phyloP scores from a whole-genome alignment of 768 basidiomycete genomes.

The Neoboletus magnificus region DNA sequence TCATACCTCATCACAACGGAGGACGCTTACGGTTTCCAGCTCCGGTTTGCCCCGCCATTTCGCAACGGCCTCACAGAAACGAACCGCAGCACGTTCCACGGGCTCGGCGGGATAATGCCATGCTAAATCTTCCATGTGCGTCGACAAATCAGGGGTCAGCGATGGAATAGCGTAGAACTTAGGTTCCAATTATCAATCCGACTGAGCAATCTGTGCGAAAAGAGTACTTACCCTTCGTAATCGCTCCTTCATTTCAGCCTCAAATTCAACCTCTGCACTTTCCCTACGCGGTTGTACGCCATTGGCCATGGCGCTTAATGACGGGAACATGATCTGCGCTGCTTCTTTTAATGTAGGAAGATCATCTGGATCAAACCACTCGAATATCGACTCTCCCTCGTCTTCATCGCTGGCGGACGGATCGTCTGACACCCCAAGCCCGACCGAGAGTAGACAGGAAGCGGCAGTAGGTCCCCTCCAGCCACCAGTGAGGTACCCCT shows the following conservation, averaged over 20 bases:
- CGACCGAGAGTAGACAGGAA: conserved; percentile 71
- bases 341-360: conserved; percentile 67
- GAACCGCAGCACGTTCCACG: conserved; percentile 70
- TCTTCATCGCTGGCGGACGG: conserved; percentile 28
- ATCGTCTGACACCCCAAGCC: conserved; percentile 46
- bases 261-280: conserved; percentile 67
- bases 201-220: not conserved
- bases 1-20: conserved; percentile 1
- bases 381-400: conserved; percentile 42
- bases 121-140: conserved; percentile 69
- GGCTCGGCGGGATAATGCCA: conserved; percentile 81
- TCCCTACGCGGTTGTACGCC: conserved; percentile 35
- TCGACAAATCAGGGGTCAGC: conserved; percentile 69
- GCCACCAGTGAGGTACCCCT: conserved; percentile 79
- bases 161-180: conserved; percentile 78
- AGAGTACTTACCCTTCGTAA: conserved; percentile 55
- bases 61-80: conserved; percentile 80
- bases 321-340: conserved; percentile 65
- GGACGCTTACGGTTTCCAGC: conserved; percentile 59
- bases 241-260: conserved; percentile 69
- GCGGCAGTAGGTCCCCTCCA: conserved; percentile 74
- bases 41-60: conserved; percentile 85
- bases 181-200: conserved; percentile 5
- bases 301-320: conserved; percentile 33
- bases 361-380: conserved; percentile 71